Evolutionary conservation across 495 filamentous ascomycete genomes (phyloP), one percentile per base, ranked within the genome.

Genomic region (Penicillium dipodomyicola): DNA sequence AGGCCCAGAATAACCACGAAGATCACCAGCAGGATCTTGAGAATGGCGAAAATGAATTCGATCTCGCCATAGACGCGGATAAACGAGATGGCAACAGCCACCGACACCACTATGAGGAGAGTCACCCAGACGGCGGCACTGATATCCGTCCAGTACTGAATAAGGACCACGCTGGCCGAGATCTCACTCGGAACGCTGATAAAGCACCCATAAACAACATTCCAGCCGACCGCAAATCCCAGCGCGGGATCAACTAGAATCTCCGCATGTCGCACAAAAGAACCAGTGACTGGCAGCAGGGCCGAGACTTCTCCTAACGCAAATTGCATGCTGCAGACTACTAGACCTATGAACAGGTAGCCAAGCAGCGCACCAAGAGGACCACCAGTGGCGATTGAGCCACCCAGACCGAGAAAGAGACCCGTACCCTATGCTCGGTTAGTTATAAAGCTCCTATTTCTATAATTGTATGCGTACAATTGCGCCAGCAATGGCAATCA

Each of bases 111-210:
- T 57, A 85, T 81, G 48, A 85, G 81, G 22, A 80, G 61, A 22
- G 80, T 72, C 41, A 86, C 81, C 67, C 82, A 84, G 5, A 79
- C 68, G 0, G 79, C 74, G 0, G 79, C 69, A 54, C 78, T 81
- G 35, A 82, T 61, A 32, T 79, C 71, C n/a, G 76, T 78, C 81
- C 82, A 86, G 60, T 77, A 87, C 64, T 82, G 72, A 49, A 86
- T 80, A 22, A 87, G 63, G 7, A 85, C 82, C 19, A 81, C 80
- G 10, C 77, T 77, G 11, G 84, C 84, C n/a, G 82, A 80, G 40
- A 86, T 82, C 67, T 86, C 84, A 62, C 74, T 77, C 5, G 84
- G 84, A 14, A 87, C 80, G 35, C 85, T 77, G 60, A 95, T 87
- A 61, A 89, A 74, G 29, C 62, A 64, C 14, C 70, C 70, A 48